These are phyloP conservation scores for Tricholoma matsutake DNA, from an alignment of 768 basidiomycete species.

Conservation along the genomic window DNA sequence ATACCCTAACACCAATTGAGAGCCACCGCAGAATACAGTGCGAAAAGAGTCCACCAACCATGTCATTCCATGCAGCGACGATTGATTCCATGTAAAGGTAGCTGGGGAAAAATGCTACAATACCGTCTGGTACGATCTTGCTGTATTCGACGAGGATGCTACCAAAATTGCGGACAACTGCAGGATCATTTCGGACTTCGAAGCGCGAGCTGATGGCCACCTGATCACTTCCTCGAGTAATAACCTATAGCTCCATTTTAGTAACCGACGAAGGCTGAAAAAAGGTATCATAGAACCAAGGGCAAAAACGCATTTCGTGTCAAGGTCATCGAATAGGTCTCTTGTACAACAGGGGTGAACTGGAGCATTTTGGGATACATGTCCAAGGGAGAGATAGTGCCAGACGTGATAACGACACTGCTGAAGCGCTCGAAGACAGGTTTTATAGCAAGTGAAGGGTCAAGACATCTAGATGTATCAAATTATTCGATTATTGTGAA, in stretches of 20 bases:
- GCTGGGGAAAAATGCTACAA: conserved; percentile 98
- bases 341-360: conserved; percentile 95
- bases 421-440: conserved; percentile 98
- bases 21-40: neutral
- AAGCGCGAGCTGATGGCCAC: conserved; percentile 98
- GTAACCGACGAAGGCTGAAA: conserved; percentile 7
- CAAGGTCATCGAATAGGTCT: conserved; percentile 97
- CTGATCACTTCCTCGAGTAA: conserved; percentile 97
- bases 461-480: conserved; percentile 71
- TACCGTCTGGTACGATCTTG: conserved; percentile 96
- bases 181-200: conserved; percentile 98
- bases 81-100: conserved; percentile 99
- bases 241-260: conserved; percentile 56
- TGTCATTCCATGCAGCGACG: conserved; percentile 99
- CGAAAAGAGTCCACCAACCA: conserved; percentile 60
- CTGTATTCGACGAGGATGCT: conserved; percentile 98
- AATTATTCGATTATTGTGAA: conserved; percentile 2
- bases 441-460: conserved; percentile 95
- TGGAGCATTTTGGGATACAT: conserved; percentile 99
- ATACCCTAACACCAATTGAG: conserved; percentile 67
- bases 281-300: conserved; percentile 50
- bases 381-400: conserved; percentile 96
- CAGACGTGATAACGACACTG: conserved; percentile 97
- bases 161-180: conserved; percentile 98
- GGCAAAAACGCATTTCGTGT: conserved; percentile 96